A percentile compares a stretch with the other conserved stretches of the same genome.
phyloP scores from a whole-genome alignment of 352 stramenopile genomes.

The Elongisporangium anandrum region DNA sequence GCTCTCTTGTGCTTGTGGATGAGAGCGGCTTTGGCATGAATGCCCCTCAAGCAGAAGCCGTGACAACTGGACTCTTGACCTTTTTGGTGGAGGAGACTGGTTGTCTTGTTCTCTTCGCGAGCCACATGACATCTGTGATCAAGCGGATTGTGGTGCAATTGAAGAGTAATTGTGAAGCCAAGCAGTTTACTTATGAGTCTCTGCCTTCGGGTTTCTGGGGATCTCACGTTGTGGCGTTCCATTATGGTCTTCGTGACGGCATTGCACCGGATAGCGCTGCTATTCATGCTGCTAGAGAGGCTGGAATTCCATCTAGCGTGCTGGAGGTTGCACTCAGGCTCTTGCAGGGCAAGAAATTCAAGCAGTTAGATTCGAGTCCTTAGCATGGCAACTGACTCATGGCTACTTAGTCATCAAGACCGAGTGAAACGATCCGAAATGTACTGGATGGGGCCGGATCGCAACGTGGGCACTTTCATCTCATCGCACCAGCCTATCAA shows the following conservation, averaged over 20 bases:
- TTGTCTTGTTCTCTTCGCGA: conserved; percentile 33
- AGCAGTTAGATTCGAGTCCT: too few species aligned
- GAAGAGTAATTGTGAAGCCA: conserved; percentile 13
- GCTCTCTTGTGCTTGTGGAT: conserved; percentile 39
- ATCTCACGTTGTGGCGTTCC: conserved; percentile 13
- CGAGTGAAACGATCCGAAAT: too few species aligned
- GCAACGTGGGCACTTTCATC: too few species aligned
- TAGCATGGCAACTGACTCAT: too few species aligned
- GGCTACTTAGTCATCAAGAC: too few species aligned
- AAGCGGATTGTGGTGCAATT: conserved; percentile 11
- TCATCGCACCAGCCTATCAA: too few species aligned
- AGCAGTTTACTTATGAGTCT: conserved; percentile 17
- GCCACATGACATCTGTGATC: conserved; percentile 24
- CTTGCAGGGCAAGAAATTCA: too few species aligned
- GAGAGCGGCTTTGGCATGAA: conserved; percentile 40
- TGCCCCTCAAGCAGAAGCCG: conserved; percentile 15
- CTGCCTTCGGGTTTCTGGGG: conserved; percentile 9
- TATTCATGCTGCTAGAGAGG: too few species aligned
- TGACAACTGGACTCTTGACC: conserved; percentile 18
- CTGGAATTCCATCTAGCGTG: too few species aligned
- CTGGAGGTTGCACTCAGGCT: too few species aligned
- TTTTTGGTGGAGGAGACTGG: conserved; percentile 21
- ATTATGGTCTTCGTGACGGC: conserved; percentile 12
- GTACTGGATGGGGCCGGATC: too few species aligned
- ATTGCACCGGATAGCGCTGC: too few species aligned